phyloP scores from a whole-genome alignment of 202 grass and related monocot species.

The Carex sylvatica region DNA sequence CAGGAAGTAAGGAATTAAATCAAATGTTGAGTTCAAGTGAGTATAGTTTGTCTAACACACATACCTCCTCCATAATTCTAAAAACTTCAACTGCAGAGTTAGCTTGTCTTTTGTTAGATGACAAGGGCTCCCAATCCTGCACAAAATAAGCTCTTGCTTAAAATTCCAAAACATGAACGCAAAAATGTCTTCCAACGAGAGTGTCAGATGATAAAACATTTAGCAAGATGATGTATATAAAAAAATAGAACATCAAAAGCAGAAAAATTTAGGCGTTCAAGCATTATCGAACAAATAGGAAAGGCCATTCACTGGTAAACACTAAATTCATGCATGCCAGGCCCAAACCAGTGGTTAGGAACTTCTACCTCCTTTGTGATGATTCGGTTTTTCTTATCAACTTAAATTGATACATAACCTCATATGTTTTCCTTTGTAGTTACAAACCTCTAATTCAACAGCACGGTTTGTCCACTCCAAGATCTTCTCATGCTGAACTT shows the following conservation, averaged over 20 bases:
- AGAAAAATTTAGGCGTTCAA: neutral
- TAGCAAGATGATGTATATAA: neutral
- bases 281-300: neutral
- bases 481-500: slow-evolving; percentile 83
- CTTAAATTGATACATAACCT: neutral
- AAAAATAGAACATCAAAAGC: neutral
- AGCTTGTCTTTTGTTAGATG: slow-evolving; percentile 60
- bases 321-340: neutral
- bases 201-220: neutral
- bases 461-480: slow-evolving; percentile 89
- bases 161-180: neutral
- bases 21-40: slow-evolving; percentile 9
- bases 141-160: slow-evolving; percentile 15
- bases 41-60: slow-evolving; percentile 23
- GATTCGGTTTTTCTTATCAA: neutral
- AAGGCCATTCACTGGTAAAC: neutral
- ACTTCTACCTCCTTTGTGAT: neutral
- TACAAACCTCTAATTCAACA: slow-evolving; percentile 74
- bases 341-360: neutral
- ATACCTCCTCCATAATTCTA: slow-evolving; percentile 88
- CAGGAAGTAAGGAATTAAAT: slow-evolving; percentile 9
- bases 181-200: neutral
- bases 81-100: slow-evolving; percentile 87
- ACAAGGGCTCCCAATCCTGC: slow-evolving; percentile 82
- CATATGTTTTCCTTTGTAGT: slow-evolving; percentile 22